These are phyloP conservation scores for Suillus hirtellus DNA, from an alignment of 768 basidiomycete genomes.

Conservation along the genomic window DNA sequence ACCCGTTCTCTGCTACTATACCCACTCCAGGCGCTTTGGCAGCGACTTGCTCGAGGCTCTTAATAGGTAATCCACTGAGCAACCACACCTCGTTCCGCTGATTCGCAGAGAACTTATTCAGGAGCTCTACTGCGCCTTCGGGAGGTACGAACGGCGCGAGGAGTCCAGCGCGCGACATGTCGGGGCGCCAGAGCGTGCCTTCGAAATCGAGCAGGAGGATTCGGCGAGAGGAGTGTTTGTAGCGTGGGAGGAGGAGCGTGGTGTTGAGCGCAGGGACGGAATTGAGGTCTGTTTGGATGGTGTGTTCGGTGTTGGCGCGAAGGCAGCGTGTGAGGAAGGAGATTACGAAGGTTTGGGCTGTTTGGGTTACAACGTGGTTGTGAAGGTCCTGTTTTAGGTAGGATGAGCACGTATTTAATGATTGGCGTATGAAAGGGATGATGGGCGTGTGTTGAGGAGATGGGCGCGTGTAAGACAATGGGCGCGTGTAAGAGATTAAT, in stretches of 20 bases:
- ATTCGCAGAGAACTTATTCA: slow-evolving; percentile 63
- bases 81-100: slow-evolving; percentile 78
- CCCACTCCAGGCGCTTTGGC: slow-evolving; percentile 66
- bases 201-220: slow-evolving; percentile 79
- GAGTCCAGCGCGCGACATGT: slow-evolving; percentile 49
- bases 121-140: slow-evolving; percentile 41
- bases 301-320: slow-evolving; percentile 72
- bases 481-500: not conserved
- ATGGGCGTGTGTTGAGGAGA: not conserved
- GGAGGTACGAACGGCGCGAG: slow-evolving; percentile 43
- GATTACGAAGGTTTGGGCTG: slow-evolving; percentile 80
- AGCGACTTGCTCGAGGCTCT: slow-evolving; percentile 63
- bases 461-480: not conserved
- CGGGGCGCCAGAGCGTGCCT: slow-evolving; percentile 72
- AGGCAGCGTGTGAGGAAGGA: slow-evolving; percentile 76
- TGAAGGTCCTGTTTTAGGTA: slow-evolving; percentile 58
- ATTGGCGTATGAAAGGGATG: not conserved
- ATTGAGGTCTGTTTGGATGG: slow-evolving; percentile 29
- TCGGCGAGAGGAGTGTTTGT: slow-evolving; percentile 62
- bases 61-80: slow-evolving; percentile 70
- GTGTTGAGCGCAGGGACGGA: slow-evolving; percentile 45
- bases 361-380: slow-evolving; percentile 83
- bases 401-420: not conserved
- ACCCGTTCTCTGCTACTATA: slow-evolving; percentile 88
- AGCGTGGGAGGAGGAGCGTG: slow-evolving; percentile 60